phyloP scores from a whole-genome alignment of 352 stramenopile species.

The Pseudoperonospora humuli region DNA sequence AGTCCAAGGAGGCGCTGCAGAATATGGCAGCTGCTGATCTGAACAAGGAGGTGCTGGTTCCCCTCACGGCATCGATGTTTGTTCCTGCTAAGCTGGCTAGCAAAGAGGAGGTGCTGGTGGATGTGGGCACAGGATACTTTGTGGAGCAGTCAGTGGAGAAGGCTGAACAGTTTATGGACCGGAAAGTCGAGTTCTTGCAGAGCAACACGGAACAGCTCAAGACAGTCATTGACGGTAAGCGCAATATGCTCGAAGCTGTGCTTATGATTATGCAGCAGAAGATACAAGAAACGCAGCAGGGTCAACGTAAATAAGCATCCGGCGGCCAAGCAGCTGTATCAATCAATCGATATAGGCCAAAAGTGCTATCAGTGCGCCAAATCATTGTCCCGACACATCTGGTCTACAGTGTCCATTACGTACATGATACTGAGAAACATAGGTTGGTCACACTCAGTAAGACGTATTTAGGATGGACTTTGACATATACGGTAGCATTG shows the following conservation, averaged over 20 bases:
- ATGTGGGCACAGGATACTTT: constrained; percentile 94
- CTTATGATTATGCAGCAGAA: constrained; percentile 84
- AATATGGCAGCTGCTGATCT: constrained; percentile 47
- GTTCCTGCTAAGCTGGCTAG: constrained; percentile 85
- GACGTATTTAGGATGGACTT: too few species aligned
- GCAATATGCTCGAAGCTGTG: constrained; percentile 73
- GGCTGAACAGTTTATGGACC: constrained; percentile 87
- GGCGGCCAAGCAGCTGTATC: too few species aligned
- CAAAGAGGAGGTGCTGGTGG: constrained; percentile 86
- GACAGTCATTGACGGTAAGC: constrained; percentile 75
- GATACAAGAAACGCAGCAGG: constrained; percentile 41
- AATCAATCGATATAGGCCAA: too few species aligned
- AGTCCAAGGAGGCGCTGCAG: constrained; percentile 72
- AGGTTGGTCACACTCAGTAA: too few species aligned
- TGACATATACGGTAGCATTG: too few species aligned
- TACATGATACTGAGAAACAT: too few species aligned
- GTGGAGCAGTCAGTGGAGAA: constrained; percentile 88
- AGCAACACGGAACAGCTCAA: constrained; percentile 91
- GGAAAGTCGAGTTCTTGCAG: constrained; percentile 89
- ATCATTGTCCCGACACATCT: too few species aligned
- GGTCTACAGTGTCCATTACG: too few species aligned
- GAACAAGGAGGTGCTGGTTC: constrained; percentile 88
- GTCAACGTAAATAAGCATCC: constrained; percentile 17
- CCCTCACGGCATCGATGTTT: constrained; percentile 93
- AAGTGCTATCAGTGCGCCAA: too few species aligned